Evolutionary conservation across 176 grass and related monocot species (phyloP).

Genomic region (Triticum turgidum): DNA sequence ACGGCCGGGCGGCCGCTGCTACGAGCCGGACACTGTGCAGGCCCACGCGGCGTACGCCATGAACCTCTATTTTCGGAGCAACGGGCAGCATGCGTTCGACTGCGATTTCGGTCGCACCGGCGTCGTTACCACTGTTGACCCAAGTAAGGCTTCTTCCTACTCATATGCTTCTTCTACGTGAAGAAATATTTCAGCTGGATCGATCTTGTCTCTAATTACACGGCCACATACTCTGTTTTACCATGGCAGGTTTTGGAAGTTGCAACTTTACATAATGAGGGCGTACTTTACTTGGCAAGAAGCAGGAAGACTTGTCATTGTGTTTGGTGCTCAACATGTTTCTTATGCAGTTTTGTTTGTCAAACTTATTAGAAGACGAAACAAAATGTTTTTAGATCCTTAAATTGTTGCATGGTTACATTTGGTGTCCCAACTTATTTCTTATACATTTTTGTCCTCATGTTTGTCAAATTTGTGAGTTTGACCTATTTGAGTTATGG

Average conservation of each 20-base stretch:
- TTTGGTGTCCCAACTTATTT: too few relatives aligned
- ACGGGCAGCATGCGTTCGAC: conserved; percentile 50
- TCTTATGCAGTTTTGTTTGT: neutral
- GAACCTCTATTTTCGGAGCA: conserved; percentile 71
- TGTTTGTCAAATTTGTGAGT: too few relatives aligned
- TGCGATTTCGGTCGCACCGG: conserved; percentile 71
- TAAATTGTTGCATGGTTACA: too few relatives aligned
- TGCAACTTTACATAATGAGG: conserved; percentile 52
- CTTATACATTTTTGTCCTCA: too few relatives aligned
- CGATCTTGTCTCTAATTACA: neutral
- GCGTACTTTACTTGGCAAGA: neutral
- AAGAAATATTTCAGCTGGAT: neutral
- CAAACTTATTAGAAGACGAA: neutral
- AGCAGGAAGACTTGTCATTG: neutral
- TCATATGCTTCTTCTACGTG: neutral
- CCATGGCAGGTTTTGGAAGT: conserved; percentile 41
- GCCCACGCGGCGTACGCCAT: conserved; percentile 78
- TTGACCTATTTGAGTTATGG: too few relatives aligned
- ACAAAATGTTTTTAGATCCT: too few relatives aligned
- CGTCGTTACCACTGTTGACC: conserved; percentile 50
- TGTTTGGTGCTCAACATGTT: neutral
- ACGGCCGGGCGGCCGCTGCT: conserved; percentile 57
- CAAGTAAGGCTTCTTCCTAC: conserved; percentile 44
- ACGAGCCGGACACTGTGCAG: conserved; percentile 55
- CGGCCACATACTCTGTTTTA: neutral